These are phyloP conservation scores for Alternaria sp. DNA, from an alignment of 2,329 filamentous ascomycete species.

Conservation along the genomic window DNA sequence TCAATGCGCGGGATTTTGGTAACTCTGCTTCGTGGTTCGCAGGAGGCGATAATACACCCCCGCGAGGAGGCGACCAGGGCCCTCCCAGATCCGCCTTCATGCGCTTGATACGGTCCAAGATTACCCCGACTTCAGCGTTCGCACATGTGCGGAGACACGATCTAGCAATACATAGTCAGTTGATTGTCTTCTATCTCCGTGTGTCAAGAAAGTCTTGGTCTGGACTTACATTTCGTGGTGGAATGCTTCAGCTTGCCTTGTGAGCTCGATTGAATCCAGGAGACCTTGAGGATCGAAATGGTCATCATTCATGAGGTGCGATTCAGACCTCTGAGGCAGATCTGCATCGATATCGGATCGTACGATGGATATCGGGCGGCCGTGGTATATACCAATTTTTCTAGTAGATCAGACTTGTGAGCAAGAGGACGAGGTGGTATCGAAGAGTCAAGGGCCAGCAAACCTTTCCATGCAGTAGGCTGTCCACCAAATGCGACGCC, in stretches of 20 bases:
- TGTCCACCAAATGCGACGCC: constrained; percentile 22
- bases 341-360: constrained; percentile 18
- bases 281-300: constrained; percentile 2
- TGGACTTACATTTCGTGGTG: constrained; percentile 12
- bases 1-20: background rate
- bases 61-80: constrained; percentile 1
- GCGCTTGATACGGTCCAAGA: constrained; percentile 5
- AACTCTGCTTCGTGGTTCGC: background rate
- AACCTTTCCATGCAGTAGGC: constrained; percentile 22
- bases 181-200: background rate
- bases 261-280: constrained; percentile 11
- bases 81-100: constrained; percentile 7
- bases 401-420: background rate
- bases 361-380: constrained; percentile 16
- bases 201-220: background rate
- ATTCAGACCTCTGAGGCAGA: background rate
- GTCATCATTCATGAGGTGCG: background rate
- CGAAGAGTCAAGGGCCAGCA: background rate
- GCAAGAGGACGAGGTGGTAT: background rate
- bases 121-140: constrained; percentile 6
- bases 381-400: constrained; percentile 20
- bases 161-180: background rate
- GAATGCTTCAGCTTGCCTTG: constrained; percentile 10
- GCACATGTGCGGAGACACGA: constrained; percentile 10
- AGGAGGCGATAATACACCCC: background rate